A percentile compares a stretch with the other conserved stretches of the same genome.
Conservation (phyloP, 768 basidiomycete species). For the Pisolithus tinctorius region DNA sequence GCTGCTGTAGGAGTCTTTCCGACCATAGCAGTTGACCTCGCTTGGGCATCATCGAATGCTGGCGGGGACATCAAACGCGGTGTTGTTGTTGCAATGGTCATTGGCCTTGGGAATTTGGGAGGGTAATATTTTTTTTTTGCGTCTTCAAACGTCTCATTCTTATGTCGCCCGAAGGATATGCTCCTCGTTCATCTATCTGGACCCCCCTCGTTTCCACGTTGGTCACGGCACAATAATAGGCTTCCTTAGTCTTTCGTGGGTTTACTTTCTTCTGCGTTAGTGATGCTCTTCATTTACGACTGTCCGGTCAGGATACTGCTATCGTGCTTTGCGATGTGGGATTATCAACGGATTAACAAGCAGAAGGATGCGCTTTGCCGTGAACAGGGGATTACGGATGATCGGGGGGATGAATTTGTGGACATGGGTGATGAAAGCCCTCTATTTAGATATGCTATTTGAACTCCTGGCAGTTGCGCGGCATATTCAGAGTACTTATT, state of each 20-base stretch:
- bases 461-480: neutral
- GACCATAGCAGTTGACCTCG: constrained; percentile 39
- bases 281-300: constrained; percentile 19
- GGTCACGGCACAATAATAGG: constrained; percentile 34
- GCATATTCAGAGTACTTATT: neutral
- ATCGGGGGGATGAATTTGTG: constrained; percentile 33
- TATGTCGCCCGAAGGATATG: constrained; percentile 25
- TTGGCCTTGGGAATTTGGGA: constrained; percentile 50
- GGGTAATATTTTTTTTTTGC: constrained; percentile 30
- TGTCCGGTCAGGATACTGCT: constrained; percentile 33
- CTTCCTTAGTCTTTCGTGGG: constrained; percentile 26
- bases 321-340: constrained; percentile 40
- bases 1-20: constrained; percentile 50
- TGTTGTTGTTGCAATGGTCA: constrained; percentile 46
- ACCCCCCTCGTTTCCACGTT: constrained; percentile 31
- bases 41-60: constrained; percentile 51
- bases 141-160: neutral
- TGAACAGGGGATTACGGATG: constrained; percentile 36
- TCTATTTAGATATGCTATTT: constrained; percentile 40
- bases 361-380: constrained; percentile 39
- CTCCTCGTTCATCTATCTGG: constrained; percentile 36
- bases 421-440: constrained; percentile 50
- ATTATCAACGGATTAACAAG: constrained; percentile 44
- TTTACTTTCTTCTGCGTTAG: constrained; percentile 7
- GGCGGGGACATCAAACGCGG: constrained; percentile 51